Percentiles rank a stretch among this genome's conserved stretches.
phyloP scores from a whole-genome alignment of 495 filamentous ascomycete species.

The Cladorrhinum samala region DNA sequence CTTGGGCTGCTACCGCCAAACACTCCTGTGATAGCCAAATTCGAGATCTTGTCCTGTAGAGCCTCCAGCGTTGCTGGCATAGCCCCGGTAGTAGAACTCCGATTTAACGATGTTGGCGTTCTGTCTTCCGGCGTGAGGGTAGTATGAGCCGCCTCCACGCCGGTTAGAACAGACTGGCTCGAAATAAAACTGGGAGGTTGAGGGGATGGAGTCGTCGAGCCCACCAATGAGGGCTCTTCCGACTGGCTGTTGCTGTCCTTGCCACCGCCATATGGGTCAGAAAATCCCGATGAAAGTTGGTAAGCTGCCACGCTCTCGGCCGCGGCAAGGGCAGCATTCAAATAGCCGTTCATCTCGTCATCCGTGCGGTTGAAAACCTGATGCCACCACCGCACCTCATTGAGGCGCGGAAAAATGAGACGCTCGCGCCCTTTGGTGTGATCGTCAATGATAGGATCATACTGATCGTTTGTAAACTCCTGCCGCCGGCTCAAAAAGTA shows the following conservation, averaged over 20 bases:
- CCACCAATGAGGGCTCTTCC: constrained; percentile 10
- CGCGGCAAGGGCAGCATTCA: constrained; percentile 36
- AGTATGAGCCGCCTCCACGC: constrained; percentile 36
- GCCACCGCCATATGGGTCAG: constrained; percentile 7
- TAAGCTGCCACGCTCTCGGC: constrained; percentile 27
- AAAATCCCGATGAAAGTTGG: constrained; percentile 18
- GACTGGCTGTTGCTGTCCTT: constrained; percentile 19
- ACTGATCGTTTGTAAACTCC: constrained; percentile 77
- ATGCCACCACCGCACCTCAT: constrained; percentile 79
- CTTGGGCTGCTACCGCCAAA: constrained; percentile 14
- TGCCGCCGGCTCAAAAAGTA: constrained; percentile 77
- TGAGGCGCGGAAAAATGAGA: constrained; percentile 69
- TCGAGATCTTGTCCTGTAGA: constrained; percentile 43
- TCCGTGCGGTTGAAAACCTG: constrained; percentile 80
- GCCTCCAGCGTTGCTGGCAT: constrained; percentile 34
- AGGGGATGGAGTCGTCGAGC: constrained; percentile 19
- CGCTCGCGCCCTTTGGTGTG: constrained; percentile 68
- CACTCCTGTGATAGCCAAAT: constrained; percentile 35
- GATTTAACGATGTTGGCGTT: constrained; percentile 28
- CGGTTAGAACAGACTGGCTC: constrained; percentile 38
- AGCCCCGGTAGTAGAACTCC: constrained; percentile 37
- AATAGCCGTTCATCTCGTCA: constrained; percentile 82
- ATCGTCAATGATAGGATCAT: constrained; percentile 73
- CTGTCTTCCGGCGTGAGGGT: constrained; percentile 31
- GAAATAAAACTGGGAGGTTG: constrained; percentile 29